These are phyloP conservation scores for Annona cherimola DNA, from an alignment of 164 flowering plant species.

Conservation along the genomic window DNA sequence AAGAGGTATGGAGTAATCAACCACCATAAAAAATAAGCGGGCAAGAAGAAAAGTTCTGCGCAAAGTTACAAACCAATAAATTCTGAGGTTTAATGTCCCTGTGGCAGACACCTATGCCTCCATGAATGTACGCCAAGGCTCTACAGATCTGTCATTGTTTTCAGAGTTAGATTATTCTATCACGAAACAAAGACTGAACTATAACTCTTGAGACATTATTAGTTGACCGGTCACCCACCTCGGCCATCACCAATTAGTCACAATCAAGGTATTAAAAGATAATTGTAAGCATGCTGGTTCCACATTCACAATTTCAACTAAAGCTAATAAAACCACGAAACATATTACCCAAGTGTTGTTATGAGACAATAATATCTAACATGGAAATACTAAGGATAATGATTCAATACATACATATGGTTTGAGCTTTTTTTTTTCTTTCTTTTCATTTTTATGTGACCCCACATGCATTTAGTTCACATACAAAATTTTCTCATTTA, in stretches of 20 bases:
- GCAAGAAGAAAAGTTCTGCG: background rate
- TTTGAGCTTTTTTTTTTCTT: too few relatives aligned
- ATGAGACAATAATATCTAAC: background rate
- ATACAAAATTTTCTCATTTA: too few relatives aligned
- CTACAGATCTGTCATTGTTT: slow-evolving; percentile 41
- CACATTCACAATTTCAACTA: background rate
- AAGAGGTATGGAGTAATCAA: background rate
- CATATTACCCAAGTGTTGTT: background rate
- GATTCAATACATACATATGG: background rate
- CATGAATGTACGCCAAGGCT: slow-evolving; percentile 57
- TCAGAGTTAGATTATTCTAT: slow-evolving; percentile 7
- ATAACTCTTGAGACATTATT: background rate
- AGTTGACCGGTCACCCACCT: background rate
- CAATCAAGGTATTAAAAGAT: too few relatives aligned
- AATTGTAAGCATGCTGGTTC: background rate
- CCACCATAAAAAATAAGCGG: background rate
- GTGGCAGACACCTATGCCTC: slow-evolving; percentile 55
- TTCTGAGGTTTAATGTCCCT: slow-evolving; percentile 71
- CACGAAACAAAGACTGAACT: background rate
- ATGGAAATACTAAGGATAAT: too few relatives aligned
- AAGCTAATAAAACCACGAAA: background rate
- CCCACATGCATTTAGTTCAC: too few relatives aligned
- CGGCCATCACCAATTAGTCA: background rate
- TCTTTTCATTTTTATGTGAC: too few relatives aligned
- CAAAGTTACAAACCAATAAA: slow-evolving; percentile 35